Evolutionary conservation across 371 early-diverging fungal genomes (phyloP).

Genomic region (Umbelopsis sp.): DNA sequence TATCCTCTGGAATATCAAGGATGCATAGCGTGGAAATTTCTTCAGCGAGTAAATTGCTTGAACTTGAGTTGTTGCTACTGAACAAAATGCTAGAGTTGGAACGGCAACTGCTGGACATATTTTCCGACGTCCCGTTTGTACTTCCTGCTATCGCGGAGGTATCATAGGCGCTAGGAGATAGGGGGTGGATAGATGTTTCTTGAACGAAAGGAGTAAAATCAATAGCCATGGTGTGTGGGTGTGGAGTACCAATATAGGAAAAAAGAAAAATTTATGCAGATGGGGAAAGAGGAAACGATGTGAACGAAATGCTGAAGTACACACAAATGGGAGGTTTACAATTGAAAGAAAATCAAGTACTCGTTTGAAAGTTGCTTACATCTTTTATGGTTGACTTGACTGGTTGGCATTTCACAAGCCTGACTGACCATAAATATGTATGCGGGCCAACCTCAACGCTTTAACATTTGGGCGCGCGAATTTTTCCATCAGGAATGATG

Average conservation of each 20-base stretch:
- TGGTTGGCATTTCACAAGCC: not conserved
- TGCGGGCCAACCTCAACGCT: not conserved
- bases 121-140: constrained; percentile 11
- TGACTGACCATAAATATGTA: constrained; percentile 10
- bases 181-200: constrained; percentile 1
- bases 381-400: constrained; percentile 1
- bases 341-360: not conserved
- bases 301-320: not conserved
- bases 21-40: constrained; percentile 2
- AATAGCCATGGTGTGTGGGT: not conserved
- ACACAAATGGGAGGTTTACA: not conserved
- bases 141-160: constrained; percentile 12
- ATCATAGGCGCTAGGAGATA: constrained; percentile 9
- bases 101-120: constrained; percentile 13
- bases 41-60: constrained; percentile 4
- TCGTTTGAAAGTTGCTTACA: not conserved
- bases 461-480: constrained; percentile 6
- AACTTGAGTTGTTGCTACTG: constrained; percentile 16
- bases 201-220: constrained; percentile 16
- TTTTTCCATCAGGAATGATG: constrained; percentile 13
- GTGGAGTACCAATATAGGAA: not conserved
- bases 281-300: not conserved
- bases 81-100: constrained; percentile 6
- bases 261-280: not conserved
- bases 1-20: constrained; percentile 12